These are phyloP conservation scores for Kurtzmaniella natalensis DNA, from an alignment of 1,139 yeast genomes.

Conservation along the genomic window DNA sequence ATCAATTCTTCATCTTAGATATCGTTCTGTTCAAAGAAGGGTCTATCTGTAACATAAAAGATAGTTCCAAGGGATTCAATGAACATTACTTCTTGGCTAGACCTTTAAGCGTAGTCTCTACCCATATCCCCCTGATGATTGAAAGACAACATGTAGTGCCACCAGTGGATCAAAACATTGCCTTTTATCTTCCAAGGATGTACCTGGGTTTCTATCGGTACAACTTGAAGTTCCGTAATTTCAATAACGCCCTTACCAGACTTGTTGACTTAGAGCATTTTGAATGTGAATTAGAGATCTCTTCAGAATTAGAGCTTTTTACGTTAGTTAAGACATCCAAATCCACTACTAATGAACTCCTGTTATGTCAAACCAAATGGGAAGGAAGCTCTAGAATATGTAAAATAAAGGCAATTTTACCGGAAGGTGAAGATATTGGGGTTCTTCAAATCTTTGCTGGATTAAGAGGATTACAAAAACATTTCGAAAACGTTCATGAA, in stretches of 20 bases:
- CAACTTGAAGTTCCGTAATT: conserved; percentile 56
- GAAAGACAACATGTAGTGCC: conserved; percentile 85
- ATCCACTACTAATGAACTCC: conserved; percentile 46
- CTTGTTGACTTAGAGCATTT: conserved; percentile 71
- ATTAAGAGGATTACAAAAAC: conserved; percentile 55
- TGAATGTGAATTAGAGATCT: conserved; percentile 72
- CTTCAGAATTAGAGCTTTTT: conserved; percentile 63
- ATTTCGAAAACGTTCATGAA: conserved; percentile 61
- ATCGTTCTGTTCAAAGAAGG: conserved; percentile 34
- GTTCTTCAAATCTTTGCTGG: conserved; percentile 76
- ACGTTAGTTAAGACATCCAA: conserved; percentile 52
- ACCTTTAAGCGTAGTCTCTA: conserved; percentile 71
- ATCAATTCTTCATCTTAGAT: conserved; percentile 78
- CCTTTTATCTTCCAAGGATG: conserved; percentile 76
- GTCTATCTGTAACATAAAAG: conserved; percentile 29
- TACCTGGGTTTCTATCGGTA: conserved; percentile 75
- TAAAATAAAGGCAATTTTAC: conserved; percentile 76
- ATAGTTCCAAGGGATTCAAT: conserved; percentile 17
- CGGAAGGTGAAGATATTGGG: conserved; percentile 64
- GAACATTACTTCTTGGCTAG: conserved; percentile 73
- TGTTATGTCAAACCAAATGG: conserved; percentile 78
- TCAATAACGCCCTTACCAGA: conserved; percentile 72
- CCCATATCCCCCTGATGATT: conserved; percentile 79
- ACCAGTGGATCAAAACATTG: conserved; percentile 72
- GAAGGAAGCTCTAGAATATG: conserved; percentile 56